These are phyloP conservation scores for Ceratobasidium sp. DNA, from an alignment of 1,284 basidiomycete species.

Conservation along the genomic window DNA sequence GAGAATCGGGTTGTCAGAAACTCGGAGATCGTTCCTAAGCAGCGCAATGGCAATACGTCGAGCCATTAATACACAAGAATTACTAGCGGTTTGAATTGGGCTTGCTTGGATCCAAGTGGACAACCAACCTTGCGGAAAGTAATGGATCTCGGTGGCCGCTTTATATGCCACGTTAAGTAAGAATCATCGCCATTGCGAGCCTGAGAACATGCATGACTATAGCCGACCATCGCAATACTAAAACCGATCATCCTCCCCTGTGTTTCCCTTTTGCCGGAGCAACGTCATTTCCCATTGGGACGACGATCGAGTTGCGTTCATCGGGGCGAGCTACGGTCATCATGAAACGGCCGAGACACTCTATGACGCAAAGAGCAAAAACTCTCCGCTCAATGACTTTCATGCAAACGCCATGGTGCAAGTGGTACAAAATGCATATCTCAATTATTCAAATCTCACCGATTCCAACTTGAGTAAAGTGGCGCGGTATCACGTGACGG, in stretches of 20 bases:
- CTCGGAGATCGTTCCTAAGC: conserved; percentile 51
- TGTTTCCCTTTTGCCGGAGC: neutral
- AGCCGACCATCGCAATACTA: neutral
- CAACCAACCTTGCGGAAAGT: neutral
- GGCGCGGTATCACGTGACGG: too few relatives aligned
- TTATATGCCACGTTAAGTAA: too few relatives aligned
- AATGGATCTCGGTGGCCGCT: neutral
- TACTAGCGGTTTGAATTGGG: neutral
- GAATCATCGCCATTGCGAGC: too few relatives aligned
- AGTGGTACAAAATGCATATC: too few relatives aligned
- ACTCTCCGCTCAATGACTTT: too few relatives aligned
- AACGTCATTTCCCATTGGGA: conserved; percentile 15
- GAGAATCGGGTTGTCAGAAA: conserved; percentile 58
- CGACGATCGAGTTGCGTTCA: conserved; percentile 20
- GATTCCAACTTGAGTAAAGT: too few relatives aligned
- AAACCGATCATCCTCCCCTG: neutral
- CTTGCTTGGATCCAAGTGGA: neutral
- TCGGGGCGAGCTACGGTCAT: neutral
- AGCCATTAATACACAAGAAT: conserved; percentile 18
- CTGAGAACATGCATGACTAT: neutral
- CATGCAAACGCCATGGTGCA: too few relatives aligned
- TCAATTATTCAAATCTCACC: neutral
- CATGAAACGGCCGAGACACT: neutral
- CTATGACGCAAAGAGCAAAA: too few relatives aligned
- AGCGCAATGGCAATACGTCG: conserved; percentile 45